Conservation (phyloP, 163 green algal species). For the Chlorella variabilis region DNA sequence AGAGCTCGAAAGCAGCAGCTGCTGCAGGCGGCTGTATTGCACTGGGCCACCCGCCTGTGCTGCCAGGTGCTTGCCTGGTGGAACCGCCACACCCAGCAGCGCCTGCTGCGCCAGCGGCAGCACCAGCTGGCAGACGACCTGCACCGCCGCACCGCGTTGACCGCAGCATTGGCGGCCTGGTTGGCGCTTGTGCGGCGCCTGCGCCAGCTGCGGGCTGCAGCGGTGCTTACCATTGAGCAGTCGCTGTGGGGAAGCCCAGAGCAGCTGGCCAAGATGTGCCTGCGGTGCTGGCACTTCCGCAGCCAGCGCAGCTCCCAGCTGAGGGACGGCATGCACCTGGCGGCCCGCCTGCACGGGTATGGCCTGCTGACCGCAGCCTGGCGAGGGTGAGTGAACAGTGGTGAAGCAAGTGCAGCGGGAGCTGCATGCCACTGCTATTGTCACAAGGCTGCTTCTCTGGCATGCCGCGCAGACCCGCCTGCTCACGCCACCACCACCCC, state of each 20-base stretch:
- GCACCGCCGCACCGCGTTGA: neutral
- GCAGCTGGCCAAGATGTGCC: constrained; percentile 12
- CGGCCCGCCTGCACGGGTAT: neutral
- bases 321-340: neutral
- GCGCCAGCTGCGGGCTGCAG: neutral
- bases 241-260: constrained; percentile 7
- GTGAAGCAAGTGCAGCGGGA: neutral
- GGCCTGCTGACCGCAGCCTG: neutral
- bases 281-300: neutral
- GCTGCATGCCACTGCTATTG: neutral
- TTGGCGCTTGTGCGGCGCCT: neutral
- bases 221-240: neutral
- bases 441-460: too few species aligned
- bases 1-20: too few species aligned
- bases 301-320: neutral
- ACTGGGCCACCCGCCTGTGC: constrained; percentile 20
- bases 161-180: neutral
- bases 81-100: neutral
- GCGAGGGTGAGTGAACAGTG: neutral
- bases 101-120: neutral
- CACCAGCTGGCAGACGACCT: neutral
- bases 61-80: neutral
- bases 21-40: neutral
- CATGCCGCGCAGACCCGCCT: too few species aligned
- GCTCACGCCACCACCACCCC: too few species aligned